Evolutionary conservation across 2,329 filamentous ascomycete genomes (phyloP).

Genomic region (Neofusicoccum umdonicola): DNA sequence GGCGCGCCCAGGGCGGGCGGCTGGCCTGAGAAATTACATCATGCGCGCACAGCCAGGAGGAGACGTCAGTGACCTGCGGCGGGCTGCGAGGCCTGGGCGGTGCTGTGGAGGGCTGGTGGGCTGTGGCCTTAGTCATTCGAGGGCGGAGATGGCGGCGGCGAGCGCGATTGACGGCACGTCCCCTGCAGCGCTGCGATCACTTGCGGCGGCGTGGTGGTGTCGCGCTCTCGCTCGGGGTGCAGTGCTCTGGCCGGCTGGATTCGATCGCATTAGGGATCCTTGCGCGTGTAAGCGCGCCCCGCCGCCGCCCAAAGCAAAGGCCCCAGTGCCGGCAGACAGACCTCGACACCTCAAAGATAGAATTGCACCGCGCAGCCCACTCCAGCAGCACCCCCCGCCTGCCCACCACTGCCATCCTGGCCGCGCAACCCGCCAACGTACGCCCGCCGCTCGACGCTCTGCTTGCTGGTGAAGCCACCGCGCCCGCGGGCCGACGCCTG

Average conservation of each 20-base stretch:
- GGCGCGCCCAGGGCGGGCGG: not conserved
- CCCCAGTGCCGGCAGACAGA: slow-evolving; percentile 12
- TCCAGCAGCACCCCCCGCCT: not conserved
- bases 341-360: slow-evolving; percentile 18
- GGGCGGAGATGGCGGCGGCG: not conserved
- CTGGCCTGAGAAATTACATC: slow-evolving; percentile 8
- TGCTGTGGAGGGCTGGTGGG: not conserved
- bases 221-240: not conserved
- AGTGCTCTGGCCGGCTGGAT: not conserved
- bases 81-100: not conserved
- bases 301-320: slow-evolving; percentile 13
- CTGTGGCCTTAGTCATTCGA: not conserved
- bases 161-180: not conserved
- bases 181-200: slow-evolving; percentile 7
- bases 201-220: not conserved
- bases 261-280: slow-evolving; percentile 13
- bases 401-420: not conserved
- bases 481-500: slow-evolving; percentile 18
- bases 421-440: slow-evolving; percentile 16
- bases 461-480: not conserved
- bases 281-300: slow-evolving; percentile 14
- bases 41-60: slow-evolving; percentile 9
- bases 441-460: not conserved
- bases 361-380: slow-evolving; percentile 13
- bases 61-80: not conserved